Base-by-base conservation (phyloP, 2,329 filamentous ascomycete genomes). In the Phoma herbarum region DNA sequence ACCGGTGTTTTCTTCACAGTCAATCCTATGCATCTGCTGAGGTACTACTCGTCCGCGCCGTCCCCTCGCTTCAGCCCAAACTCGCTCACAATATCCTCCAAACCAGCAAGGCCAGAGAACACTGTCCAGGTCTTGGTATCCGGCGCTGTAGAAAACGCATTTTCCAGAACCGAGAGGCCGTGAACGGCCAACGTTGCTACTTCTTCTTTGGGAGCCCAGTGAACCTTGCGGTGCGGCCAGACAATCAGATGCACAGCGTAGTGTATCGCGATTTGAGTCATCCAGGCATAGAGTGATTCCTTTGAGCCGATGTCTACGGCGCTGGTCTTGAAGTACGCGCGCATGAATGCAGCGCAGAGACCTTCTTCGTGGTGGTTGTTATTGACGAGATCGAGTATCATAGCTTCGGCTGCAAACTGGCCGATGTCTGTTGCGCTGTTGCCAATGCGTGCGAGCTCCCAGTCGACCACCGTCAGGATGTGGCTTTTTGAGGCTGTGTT, bases 361-460 rank as follows among this genome's bases (percentile, higher is more conserved):
- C 73, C 74, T 22, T 65, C 68, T 0, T 58, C n/a, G n/a, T n/a
- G n/a, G n/a, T n/a, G n/a, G n/a, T n/a, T n/a, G n/a, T n/a, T n/a
- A n/a, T n/a, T n/a, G n/a, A n/a, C n/a, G n/a, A 64, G 64, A 63
- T 79, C 76, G 0, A 78, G 66, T 5, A 78, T 63, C 35, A 70
- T 77, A 4, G 77, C 67, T 51, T 78, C 76, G 0, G 75, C 76
- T 16, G 72, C 69, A 49, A 79, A 78, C 37, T 78, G 76, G 2
- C 66, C 76, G 0, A 77, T 70, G 54, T 79, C 76, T 8, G 75
- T 77, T 8, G 75, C 76, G 14, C 69, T 69, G 3, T 50, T 69
- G 4, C 77, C 77, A 2, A 72, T 62, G 2, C 77, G 65, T 1
- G 64, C 64, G 49, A 75, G 72, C 47, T 78, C 75, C 75, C 75